Evolutionary conservation across 2,329 filamentous ascomycete genomes (phyloP).

Genomic region (Kalmusia sp.): DNA sequence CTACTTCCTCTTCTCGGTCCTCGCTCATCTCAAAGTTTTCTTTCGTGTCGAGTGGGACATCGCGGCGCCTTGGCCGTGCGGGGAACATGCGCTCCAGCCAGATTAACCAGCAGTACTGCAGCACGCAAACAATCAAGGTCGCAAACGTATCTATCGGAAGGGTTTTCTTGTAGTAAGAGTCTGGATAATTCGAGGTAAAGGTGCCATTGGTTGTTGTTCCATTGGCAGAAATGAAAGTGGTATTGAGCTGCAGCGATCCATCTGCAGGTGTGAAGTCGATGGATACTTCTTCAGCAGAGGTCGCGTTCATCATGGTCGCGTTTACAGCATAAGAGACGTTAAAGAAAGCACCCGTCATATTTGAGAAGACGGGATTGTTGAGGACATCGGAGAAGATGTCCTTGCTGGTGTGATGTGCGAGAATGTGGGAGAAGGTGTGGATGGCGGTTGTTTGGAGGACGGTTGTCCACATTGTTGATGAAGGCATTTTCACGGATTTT

Average conservation of each 20-base stretch:
- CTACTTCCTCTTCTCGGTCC: constrained; percentile 23
- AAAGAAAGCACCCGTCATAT: constrained; percentile 3
- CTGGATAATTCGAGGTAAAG: background rate
- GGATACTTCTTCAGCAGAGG: too few species aligned
- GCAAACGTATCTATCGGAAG: constrained; percentile 14
- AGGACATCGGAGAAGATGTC: constrained; percentile 11
- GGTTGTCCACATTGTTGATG: constrained; percentile 18
- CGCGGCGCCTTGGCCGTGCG: constrained; percentile 11
- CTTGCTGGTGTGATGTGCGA: constrained; percentile 11
- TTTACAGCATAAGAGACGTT: background rate
- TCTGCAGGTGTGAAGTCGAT: too few species aligned
- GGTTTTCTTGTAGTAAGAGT: constrained; percentile 13
- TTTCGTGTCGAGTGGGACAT: background rate
- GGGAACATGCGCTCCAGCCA: constrained; percentile 18
- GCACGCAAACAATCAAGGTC: background rate
- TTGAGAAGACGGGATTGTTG: constrained; percentile 10
- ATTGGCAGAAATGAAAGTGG: constrained; percentile 6
- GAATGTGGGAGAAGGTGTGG: constrained; percentile 6
- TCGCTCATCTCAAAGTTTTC: constrained; percentile 15
- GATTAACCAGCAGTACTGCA: constrained; percentile 24
- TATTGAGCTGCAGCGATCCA: too few species aligned
- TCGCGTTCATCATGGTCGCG: too few species aligned
- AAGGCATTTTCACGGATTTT: too few species aligned
- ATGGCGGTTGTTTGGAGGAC: constrained; percentile 21
- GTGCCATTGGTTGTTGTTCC: background rate